These are phyloP conservation scores for Aspergillus sergii DNA, from an alignment of 2,329 filamentous ascomycete genomes.

Conservation along the genomic window DNA sequence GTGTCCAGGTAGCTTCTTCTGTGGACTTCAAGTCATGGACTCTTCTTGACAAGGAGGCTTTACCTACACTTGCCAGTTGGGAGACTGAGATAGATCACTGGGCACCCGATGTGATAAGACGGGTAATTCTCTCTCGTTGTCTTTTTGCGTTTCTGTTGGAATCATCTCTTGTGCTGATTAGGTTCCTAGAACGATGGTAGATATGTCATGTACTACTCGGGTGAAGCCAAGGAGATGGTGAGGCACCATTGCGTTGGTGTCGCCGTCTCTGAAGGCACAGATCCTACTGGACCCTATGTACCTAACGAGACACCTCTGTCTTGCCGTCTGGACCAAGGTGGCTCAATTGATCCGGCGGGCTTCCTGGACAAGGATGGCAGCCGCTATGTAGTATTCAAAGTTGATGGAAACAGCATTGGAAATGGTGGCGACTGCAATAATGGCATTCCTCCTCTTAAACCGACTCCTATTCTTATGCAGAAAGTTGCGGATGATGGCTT, in stretches of 20 bases:
- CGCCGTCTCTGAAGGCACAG: slow-evolving; percentile 51
- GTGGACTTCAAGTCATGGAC: slow-evolving; percentile 52
- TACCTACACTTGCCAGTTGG: slow-evolving; percentile 59
- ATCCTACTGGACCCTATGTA: slow-evolving; percentile 55
- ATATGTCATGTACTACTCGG: slow-evolving; percentile 65
- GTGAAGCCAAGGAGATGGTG: slow-evolving; percentile 43
- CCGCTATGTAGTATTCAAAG: slow-evolving; percentile 66
- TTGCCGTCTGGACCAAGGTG: slow-evolving; percentile 57
- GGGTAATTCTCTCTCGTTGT: slow-evolving; percentile 33
- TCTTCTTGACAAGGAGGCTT: slow-evolving; percentile 55
- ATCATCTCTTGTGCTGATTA: slow-evolving; percentile 3
- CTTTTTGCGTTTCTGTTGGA: slow-evolving; percentile 1
- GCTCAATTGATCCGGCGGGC: slow-evolving; percentile 65
- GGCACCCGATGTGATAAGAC: slow-evolving; percentile 62
- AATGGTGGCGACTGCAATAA: slow-evolving; percentile 52
- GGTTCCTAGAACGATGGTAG: slow-evolving; percentile 44
- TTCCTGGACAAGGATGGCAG: slow-evolving; percentile 59
- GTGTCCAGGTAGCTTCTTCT: slow-evolving; percentile 59
- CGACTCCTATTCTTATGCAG: slow-evolving; percentile 47
- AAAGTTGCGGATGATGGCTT: slow-evolving; percentile 50
- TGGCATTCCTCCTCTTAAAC: slow-evolving; percentile 40
- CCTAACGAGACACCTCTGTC: slow-evolving; percentile 53
- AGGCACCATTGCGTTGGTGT: slow-evolving; percentile 61
- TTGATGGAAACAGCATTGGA: slow-evolving; percentile 64
- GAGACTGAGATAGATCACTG: slow-evolving; percentile 58